Percentiles rank a stretch among this genome's conserved stretches.
Evolutionary conservation across 768 basidiomycete species (phyloP).

Genomic region (Mrakia gelida): DNA sequence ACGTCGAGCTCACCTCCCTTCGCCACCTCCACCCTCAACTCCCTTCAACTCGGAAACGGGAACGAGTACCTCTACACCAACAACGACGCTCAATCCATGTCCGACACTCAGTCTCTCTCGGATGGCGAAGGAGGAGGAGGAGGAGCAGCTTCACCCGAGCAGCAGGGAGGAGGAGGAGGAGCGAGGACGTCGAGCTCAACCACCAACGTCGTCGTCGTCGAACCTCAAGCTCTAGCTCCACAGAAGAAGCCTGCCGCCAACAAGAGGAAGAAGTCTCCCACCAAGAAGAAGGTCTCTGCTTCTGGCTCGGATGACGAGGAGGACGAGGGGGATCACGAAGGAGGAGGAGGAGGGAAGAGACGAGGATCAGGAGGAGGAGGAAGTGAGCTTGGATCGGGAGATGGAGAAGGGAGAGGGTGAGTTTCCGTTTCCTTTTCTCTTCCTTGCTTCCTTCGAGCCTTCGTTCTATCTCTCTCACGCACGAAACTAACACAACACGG

Average conservation of each 20-base stretch:
- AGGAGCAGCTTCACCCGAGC: too few species aligned
- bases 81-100: not conserved
- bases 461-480: not conserved
- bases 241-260: not conserved
- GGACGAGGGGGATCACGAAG: too few species aligned
- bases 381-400: not conserved
- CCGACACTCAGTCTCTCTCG: not conserved
- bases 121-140: too few species aligned
- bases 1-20: not conserved
- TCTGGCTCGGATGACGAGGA: not conserved
- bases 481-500: too few species aligned
- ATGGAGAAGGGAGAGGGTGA: conserved; percentile 9
- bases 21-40: not conserved
- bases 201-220: not conserved
- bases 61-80: not conserved
- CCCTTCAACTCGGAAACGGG: not conserved
- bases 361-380: not conserved
- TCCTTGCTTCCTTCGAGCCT: not conserved
- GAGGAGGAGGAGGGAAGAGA: not conserved
- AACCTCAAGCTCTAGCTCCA: too few species aligned
- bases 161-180: too few species aligned
- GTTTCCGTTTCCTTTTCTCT: not conserved
- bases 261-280: not conserved
- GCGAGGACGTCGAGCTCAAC: not conserved
- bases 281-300: not conserved